phyloP scores from a whole-genome alignment of 768 basidiomycete genomes.

The Antrodiella citrinella region DNA sequence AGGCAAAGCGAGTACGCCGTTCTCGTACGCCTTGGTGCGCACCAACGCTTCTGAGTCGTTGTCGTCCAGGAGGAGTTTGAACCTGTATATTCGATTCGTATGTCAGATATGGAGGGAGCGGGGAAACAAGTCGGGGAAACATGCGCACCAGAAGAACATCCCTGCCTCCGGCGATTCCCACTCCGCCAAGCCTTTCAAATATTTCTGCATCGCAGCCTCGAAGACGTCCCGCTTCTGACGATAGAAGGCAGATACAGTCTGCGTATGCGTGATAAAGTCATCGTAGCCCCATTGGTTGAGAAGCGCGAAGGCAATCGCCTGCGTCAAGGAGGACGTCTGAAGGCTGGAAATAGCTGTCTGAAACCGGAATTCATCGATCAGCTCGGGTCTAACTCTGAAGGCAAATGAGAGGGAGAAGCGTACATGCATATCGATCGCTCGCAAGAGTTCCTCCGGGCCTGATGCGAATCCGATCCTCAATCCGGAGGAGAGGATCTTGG shows the following conservation, averaged over 20 bases:
- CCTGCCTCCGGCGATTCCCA: conserved; percentile 70
- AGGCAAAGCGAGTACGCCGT: conserved; percentile 83
- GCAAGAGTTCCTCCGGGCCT: conserved; percentile 62
- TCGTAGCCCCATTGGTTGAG: conserved; percentile 72
- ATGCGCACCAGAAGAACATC: conserved; percentile 84
- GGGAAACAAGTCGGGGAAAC: neutral
- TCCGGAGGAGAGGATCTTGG: conserved; percentile 75
- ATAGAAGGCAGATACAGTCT: conserved; percentile 65
- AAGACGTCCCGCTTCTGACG: conserved; percentile 69
- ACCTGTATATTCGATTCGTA: conserved; percentile 36
- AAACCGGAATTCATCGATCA: conserved; percentile 3
- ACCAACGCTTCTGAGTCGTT: conserved; percentile 57
- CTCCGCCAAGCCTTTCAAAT: conserved; percentile 70
- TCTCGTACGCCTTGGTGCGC: conserved; percentile 64
- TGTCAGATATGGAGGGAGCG: neutral
- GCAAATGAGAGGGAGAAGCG: conserved; percentile 18
- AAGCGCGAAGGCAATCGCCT: conserved; percentile 53
- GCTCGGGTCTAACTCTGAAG: neutral
- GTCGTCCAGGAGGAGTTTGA: conserved; percentile 49
- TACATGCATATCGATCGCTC: conserved; percentile 69
- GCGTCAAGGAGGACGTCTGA: conserved; percentile 58
- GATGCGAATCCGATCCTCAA: conserved; percentile 77
- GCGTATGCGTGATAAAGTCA: conserved; percentile 66
- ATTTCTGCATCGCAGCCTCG: conserved; percentile 62
- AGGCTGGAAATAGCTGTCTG: conserved; percentile 67